phyloP scores from a whole-genome alignment of 352 stramenopile genomes.

The Globisporangium sylvaticum region DNA sequence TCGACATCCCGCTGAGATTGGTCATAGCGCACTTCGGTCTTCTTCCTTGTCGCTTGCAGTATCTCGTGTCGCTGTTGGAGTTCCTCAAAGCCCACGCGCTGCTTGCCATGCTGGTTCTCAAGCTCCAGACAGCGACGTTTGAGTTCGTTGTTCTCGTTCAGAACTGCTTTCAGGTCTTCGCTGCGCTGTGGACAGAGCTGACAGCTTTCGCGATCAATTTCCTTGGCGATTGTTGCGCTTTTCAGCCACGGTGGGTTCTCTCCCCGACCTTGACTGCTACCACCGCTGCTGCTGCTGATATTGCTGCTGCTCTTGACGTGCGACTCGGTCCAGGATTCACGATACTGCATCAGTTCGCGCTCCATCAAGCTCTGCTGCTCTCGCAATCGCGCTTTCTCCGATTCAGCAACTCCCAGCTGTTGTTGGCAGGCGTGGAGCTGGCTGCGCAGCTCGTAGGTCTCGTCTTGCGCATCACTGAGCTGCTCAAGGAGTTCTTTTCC shows the following conservation, averaged over 20 bases:
- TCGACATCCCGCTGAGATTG: conserved; percentile 8
- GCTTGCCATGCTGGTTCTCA: conserved; percentile 24
- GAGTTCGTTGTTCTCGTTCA: conserved; percentile 24
- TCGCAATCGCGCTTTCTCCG: conserved; percentile 22
- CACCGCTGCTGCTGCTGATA: not conserved
- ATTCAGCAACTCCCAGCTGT: conserved; percentile 14
- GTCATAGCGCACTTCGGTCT: conserved; percentile 11
- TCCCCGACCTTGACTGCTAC: not conserved
- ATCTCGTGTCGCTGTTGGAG: conserved; percentile 22
- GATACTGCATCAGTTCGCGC: conserved; percentile 4
- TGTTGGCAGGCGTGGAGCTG: conserved; percentile 24
- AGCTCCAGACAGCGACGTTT: conserved; percentile 46
- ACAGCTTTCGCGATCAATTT: conserved; percentile 5
- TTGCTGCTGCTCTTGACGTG: not conserved
- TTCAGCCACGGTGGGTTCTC: not conserved
- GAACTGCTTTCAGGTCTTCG: not conserved
- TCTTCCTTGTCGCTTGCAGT: conserved; percentile 23
- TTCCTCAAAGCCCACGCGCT: conserved; percentile 21
- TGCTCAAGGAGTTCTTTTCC: conserved; percentile 49
- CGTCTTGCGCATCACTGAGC: conserved; percentile 23
- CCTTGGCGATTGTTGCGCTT: not conserved
- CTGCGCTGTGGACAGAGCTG: conserved; percentile 13
- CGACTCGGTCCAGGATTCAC: conserved; percentile 1
- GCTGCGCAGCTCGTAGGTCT: conserved; percentile 22
- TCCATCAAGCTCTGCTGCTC: conserved; percentile 31